These are phyloP conservation scores for Flaveria ramosissima DNA, from an alignment of 129 eudicot species.

Conservation along the genomic window DNA sequence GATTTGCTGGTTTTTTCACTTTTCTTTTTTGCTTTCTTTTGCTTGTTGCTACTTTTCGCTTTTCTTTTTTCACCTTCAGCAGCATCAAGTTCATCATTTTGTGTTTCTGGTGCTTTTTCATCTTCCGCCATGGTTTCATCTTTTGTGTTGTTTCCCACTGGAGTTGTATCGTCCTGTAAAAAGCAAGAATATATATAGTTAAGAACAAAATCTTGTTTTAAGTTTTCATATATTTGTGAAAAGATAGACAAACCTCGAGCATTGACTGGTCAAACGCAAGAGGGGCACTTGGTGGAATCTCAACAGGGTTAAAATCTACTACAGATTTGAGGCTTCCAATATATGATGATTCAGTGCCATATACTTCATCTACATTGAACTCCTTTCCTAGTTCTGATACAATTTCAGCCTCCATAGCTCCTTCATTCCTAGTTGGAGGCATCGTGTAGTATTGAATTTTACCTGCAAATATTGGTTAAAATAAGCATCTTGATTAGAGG, in stretches of 20 bases:
- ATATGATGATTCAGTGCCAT: slow-evolving; percentile 79
- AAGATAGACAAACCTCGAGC: slow-evolving; percentile 68
- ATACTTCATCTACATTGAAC: slow-evolving; percentile 81
- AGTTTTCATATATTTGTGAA: not conserved
- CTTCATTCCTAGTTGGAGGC: slow-evolving; percentile 78
- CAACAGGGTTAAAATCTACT: slow-evolving; percentile 68
- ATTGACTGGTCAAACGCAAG: slow-evolving; percentile 61
- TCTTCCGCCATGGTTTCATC: slow-evolving; percentile 55
- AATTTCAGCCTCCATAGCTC: slow-evolving; percentile 60
- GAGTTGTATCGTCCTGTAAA: slow-evolving; percentile 30
- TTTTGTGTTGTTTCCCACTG: slow-evolving; percentile 14
- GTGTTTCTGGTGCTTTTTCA: slow-evolving; percentile 43
- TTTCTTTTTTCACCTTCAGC: slow-evolving; percentile 68
- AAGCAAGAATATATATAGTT: not conserved
- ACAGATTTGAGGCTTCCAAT: slow-evolving; percentile 90
- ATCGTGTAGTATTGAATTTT: slow-evolving; percentile 87
- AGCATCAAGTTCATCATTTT: slow-evolving; percentile 54
- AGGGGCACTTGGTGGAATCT: slow-evolving; percentile 77
- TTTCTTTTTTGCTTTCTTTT: slow-evolving; percentile 65
- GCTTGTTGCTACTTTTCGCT: slow-evolving; percentile 55
- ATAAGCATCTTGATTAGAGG: not conserved
- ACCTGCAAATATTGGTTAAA: slow-evolving; percentile 41
- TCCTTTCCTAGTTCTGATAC: slow-evolving; percentile 71
- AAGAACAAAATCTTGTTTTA: not conserved
- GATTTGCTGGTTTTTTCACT: slow-evolving; percentile 42